A percentile compares a stretch with the other conserved stretches of the same genome.
These are phyloP conservation scores for Acanthamoeba castellanii DNA, from an alignment of 208 protist genomes.

Conservation along the genomic window DNA sequence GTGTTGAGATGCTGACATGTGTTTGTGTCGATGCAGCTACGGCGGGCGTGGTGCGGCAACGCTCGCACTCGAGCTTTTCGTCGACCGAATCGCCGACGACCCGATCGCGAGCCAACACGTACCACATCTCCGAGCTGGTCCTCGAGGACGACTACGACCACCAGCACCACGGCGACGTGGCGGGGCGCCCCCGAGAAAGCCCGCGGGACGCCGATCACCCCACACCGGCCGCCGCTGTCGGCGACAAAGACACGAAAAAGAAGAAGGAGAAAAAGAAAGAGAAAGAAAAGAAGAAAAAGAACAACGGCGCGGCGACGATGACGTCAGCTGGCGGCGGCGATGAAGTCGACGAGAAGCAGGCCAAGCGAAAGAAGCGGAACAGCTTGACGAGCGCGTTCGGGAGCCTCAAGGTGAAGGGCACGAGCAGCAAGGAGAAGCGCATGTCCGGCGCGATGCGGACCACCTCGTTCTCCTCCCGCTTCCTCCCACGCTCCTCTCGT, in stretches of 20 bases:
- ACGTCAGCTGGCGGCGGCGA: background rate
- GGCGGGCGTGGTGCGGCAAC: background rate
- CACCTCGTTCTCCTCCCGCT: constrained; percentile 31
- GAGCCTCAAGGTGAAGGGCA: constrained; percentile 12
- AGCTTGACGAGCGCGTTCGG: constrained; percentile 13
- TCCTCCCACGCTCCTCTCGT: background rate
- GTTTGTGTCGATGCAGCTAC: no score
- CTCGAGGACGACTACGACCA: background rate
- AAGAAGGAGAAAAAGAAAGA: constrained; percentile 4
- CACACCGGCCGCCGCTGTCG: background rate
- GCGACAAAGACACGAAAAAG: background rate
- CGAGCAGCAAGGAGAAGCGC: background rate
- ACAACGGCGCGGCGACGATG: background rate
- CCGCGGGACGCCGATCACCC: background rate
- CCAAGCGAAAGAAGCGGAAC: constrained; percentile 39
- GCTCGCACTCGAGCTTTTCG: constrained; percentile 5
- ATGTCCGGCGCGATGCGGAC: constrained; percentile 6
- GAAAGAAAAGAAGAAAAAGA: background rate
- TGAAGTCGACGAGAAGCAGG: background rate
- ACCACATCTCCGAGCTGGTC: constrained; percentile 39
- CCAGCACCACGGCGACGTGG: background rate
- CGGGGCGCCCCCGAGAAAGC: background rate
- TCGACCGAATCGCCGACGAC: background rate
- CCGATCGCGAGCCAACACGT: constrained; percentile 40
- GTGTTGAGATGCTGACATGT: background rate